phyloP scores from a whole-genome alignment of 1,284 basidiomycete genomes.

The Ustilago xerochloae region DNA sequence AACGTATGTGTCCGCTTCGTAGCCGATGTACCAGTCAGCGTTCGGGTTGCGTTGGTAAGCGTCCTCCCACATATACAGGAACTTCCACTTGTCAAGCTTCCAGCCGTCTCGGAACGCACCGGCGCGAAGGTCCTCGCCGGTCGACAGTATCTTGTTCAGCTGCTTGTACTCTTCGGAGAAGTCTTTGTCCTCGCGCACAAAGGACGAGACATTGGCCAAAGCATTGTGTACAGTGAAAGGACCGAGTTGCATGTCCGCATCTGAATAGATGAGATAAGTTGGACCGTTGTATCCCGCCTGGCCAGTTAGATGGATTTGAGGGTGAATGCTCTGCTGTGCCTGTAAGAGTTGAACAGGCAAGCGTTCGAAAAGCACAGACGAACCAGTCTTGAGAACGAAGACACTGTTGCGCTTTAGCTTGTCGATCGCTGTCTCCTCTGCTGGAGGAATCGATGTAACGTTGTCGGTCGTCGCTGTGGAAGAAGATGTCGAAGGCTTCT shows the following conservation, averaged over 20 bases:
- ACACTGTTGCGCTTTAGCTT: constrained; percentile 16
- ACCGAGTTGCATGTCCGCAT: constrained; percentile 8
- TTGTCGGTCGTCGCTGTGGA: background rate
- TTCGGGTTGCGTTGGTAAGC: constrained; percentile 18
- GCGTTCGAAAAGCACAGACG: constrained; percentile 31
- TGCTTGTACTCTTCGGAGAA: constrained; percentile 21
- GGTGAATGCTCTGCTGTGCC: constrained; percentile 6
- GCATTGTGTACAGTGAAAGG: constrained; percentile 17
- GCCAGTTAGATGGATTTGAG: constrained; percentile 5
- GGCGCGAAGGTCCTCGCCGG: background rate
- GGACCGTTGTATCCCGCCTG: constrained; percentile 10
- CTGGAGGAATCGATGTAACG: background rate
- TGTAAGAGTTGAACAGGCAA: constrained; percentile 32
- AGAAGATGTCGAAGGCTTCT: background rate
- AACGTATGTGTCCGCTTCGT: constrained; percentile 38
- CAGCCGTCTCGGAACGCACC: constrained; percentile 13
- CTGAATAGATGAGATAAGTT: constrained; percentile 28
- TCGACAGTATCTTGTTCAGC: constrained; percentile 11
- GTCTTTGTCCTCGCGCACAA: background rate
- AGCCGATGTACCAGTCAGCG: constrained; percentile 42
- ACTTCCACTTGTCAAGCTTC: constrained; percentile 43
- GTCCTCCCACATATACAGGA: constrained; percentile 45
- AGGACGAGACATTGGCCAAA: constrained; percentile 31
- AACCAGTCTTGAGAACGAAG: constrained; percentile 36
- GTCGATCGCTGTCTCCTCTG: background rate